Percentiles rank a stretch among this genome's conserved stretches.
Conservation (phyloP, 495 filamentous ascomycete genomes). For the Terfezia claveryi region DNA sequence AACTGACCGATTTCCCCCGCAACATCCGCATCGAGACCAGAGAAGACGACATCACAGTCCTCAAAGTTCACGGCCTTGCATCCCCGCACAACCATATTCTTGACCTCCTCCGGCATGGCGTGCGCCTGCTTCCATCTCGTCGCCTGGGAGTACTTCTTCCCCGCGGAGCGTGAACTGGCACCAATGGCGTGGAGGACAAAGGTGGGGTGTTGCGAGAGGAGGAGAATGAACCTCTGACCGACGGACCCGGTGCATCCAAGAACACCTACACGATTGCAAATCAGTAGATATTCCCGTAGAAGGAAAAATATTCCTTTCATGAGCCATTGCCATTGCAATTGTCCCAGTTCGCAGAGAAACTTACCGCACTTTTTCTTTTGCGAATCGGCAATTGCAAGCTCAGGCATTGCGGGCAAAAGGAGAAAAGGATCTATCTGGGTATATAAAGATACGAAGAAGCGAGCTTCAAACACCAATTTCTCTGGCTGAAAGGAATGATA, state of each 20-base stretch:
- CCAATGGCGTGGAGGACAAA: slow-evolving; percentile 56
- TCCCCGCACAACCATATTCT: slow-evolving; percentile 47
- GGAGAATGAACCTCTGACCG: slow-evolving; percentile 65
- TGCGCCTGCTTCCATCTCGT: slow-evolving; percentile 65
- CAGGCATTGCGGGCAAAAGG: too few relatives aligned
- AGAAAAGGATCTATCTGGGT: too few relatives aligned
- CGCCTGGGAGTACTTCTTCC: slow-evolving; percentile 66
- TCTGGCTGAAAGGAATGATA: too few relatives aligned
- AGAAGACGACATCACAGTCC: slow-evolving; percentile 78
- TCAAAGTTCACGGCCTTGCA: slow-evolving; percentile 53
- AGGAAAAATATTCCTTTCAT: neutral
- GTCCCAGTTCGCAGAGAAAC: neutral
- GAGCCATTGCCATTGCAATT: neutral
- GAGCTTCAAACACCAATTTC: too few relatives aligned
- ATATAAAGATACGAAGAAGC: too few relatives aligned
- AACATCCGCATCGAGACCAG: slow-evolving; percentile 63
- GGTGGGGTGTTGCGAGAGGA: slow-evolving; percentile 57
- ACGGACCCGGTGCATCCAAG: slow-evolving; percentile 61
- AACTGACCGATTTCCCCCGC: slow-evolving; percentile 52
- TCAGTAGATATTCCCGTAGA: neutral
- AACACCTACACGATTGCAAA: slow-evolving; percentile 26
- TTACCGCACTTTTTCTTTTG: neutral
- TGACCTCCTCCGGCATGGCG: slow-evolving; percentile 44
- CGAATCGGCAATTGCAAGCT: neutral
- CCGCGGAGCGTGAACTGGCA: slow-evolving; percentile 54